Conservation (phyloP, 176 grass and related monocot species). For the Echinochloa phyllopogon region DNA sequence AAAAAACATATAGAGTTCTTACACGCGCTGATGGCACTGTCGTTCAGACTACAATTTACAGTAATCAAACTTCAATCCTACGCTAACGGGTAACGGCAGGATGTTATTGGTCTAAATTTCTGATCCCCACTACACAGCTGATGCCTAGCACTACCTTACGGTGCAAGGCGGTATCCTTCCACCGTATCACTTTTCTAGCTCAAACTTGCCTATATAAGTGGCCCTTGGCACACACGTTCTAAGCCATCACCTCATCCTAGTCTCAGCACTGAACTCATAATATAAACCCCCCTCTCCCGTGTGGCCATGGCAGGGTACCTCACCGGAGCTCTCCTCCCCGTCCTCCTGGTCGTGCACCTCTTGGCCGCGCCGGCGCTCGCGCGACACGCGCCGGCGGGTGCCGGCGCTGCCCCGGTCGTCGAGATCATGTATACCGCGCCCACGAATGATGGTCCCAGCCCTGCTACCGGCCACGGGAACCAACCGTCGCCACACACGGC, state of each 20-base stretch:
- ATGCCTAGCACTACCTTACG: background rate
- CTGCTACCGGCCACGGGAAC: slow-evolving; percentile 9
- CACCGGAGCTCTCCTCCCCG: background rate
- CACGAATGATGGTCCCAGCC: slow-evolving; percentile 23
- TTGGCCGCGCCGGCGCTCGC: background rate
- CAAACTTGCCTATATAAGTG: slow-evolving; percentile 29
- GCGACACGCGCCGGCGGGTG: background rate
- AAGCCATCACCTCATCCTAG: background rate
- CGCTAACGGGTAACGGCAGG: background rate
- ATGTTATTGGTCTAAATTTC: background rate
- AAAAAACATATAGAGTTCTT: too few species aligned
- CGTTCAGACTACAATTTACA: background rate
- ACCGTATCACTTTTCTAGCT: background rate
- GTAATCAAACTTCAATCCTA: background rate
- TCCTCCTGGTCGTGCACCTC: slow-evolving; percentile 8
- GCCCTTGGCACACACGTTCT: background rate
- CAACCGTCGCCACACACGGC: background rate
- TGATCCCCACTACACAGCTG: slow-evolving; percentile 3
- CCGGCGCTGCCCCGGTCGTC: background rate
- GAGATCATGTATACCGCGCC: background rate
- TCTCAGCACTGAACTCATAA: background rate
- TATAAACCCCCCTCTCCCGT: background rate
- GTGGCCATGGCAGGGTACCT: slow-evolving; percentile 37
- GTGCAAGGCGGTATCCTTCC: background rate
- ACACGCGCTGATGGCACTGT: background rate